A percentile compares a stretch with the other conserved stretches of the same genome.
These are phyloP conservation scores for Scenedesmus sp. DNA, from an alignment of 163 green algal genomes.

Conservation along the genomic window DNA sequence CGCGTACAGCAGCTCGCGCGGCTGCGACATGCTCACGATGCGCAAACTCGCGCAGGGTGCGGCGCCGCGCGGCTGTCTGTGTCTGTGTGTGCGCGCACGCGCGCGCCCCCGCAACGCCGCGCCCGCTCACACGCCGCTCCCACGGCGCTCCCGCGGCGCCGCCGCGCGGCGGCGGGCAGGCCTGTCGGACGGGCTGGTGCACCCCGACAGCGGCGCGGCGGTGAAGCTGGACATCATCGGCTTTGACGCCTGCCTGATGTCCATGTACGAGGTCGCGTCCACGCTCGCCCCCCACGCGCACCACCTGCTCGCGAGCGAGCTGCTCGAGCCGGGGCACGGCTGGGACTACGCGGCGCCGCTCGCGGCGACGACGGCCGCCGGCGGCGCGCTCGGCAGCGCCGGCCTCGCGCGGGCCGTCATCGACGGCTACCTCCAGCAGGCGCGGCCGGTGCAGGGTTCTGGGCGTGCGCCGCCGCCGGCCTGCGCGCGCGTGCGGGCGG, in stretches of 20 bases:
- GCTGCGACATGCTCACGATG: constrained; percentile 47
- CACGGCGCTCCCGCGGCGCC: no score
- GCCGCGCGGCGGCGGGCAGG: constrained; percentile 6
- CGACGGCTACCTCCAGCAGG: constrained; percentile 22
- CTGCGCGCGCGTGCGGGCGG: no score
- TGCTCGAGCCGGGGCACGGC: constrained; percentile 59
- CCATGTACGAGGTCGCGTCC: constrained; percentile 49
- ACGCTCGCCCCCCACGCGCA: constrained; percentile 43
- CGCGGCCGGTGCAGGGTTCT: not conserved
- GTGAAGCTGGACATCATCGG: constrained; percentile 59
- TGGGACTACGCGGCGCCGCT: constrained; percentile 56
- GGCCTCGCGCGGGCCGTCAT: constrained; percentile 6
- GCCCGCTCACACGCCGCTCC: no score
- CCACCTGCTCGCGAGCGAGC: constrained; percentile 50
- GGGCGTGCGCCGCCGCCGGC: no score
- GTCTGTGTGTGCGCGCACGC: not conserved
- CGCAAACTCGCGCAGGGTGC: not conserved
- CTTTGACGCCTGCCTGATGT: constrained; percentile 68
- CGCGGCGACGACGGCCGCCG: not conserved
- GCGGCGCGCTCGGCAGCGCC: not conserved
- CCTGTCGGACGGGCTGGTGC: constrained; percentile 4
- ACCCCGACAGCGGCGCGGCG: not conserved
- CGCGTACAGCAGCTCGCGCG: not conserved
- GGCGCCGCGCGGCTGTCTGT: not conserved
- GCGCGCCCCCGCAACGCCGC: no score